phyloP scores from a whole-genome alignment of 345 rosid species.

The Balakata baccata region DNA sequence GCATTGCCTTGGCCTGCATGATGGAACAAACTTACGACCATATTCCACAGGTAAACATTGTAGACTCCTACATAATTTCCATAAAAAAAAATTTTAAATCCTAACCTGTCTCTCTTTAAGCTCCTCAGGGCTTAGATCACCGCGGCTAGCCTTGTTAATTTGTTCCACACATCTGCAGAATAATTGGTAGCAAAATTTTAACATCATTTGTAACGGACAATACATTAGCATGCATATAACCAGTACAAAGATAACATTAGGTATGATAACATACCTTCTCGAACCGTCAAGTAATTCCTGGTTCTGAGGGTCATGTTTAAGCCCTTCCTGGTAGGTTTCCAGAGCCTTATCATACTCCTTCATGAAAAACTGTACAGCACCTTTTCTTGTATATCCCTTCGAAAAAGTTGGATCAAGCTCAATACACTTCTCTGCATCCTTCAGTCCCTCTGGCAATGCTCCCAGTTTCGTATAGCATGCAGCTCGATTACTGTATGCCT shows the following conservation, averaged over 20 bases:
- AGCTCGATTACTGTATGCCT: conserved; percentile 96
- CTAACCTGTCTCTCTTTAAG: conserved; percentile 94
- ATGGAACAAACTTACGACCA: background rate
- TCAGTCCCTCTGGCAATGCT: conserved; percentile 92
- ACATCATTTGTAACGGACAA: background rate
- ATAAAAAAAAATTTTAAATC: background rate
- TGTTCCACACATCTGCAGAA: conserved; percentile 74
- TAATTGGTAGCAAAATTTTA: background rate
- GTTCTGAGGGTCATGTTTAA: conserved; percentile 80
- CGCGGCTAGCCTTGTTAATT: conserved; percentile 87
- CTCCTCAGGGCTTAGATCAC: conserved; percentile 91
- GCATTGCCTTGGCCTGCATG: conserved; percentile 88
- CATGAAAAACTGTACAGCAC: conserved; percentile 93
- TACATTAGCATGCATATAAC: background rate
- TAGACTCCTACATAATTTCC: background rate
- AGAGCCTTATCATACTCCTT: conserved; percentile 92
- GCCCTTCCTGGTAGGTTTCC: conserved; percentile 86
- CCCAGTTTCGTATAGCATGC: conserved; percentile 93
- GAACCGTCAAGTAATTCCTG: conserved; percentile 89
- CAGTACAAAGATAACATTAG: background rate
- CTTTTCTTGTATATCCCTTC: conserved; percentile 95
- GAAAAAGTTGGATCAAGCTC: conserved; percentile 94
- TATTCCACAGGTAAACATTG: background rate
- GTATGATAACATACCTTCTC: conserved; percentile 47
- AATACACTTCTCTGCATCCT: conserved; percentile 96